A percentile compares a stretch with the other conserved stretches of the same genome.
Evolutionary conservation across 2,329 filamentous ascomycete genomes (phyloP).

Genomic region (Xenosphaeropsis pyriputrescens): DNA sequence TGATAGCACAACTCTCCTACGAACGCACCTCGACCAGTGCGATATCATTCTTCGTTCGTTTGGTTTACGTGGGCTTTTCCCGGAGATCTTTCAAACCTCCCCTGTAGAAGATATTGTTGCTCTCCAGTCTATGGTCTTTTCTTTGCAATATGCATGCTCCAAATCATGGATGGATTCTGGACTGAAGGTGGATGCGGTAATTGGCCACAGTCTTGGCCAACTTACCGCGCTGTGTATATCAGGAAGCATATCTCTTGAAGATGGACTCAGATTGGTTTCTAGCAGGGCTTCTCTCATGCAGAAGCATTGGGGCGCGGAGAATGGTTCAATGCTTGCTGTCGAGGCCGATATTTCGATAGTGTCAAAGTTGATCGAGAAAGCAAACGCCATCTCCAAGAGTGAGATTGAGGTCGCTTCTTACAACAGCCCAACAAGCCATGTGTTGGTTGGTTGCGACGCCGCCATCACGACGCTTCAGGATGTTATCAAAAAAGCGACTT

Average conservation of each 20-base stretch:
- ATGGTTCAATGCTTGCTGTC: conserved; percentile 23
- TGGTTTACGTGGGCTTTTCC: no score
- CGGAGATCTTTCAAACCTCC: no score
- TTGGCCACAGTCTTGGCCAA: conserved; percentile 24
- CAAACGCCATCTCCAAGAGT: conserved; percentile 4
- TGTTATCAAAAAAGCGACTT: no score
- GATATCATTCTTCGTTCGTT: no score
- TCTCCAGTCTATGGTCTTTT: no score
- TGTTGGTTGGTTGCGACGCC: conserved; percentile 23
- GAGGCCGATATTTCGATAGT: conserved; percentile 16
- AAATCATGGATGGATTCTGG: conserved; percentile 7
- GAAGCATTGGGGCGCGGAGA: conserved; percentile 17
- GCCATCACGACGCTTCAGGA: neutral
- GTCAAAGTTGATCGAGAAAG: conserved; percentile 2
- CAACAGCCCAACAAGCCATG: conserved; percentile 27
- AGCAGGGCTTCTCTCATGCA: conserved; percentile 18
- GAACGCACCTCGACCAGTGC: no score
- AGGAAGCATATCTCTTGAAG: conserved; percentile 14
- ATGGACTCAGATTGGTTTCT: conserved; percentile 16
- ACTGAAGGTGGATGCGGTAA: conserved; percentile 15
- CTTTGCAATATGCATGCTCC: no score
- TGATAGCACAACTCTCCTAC: no score
- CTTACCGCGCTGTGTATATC: conserved; percentile 20
- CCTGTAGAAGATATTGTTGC: no score
- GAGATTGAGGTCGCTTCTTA: conserved; percentile 29